phyloP scores from a whole-genome alignment of 208 protist species.

The Naegleria lovaniensis region DNA sequence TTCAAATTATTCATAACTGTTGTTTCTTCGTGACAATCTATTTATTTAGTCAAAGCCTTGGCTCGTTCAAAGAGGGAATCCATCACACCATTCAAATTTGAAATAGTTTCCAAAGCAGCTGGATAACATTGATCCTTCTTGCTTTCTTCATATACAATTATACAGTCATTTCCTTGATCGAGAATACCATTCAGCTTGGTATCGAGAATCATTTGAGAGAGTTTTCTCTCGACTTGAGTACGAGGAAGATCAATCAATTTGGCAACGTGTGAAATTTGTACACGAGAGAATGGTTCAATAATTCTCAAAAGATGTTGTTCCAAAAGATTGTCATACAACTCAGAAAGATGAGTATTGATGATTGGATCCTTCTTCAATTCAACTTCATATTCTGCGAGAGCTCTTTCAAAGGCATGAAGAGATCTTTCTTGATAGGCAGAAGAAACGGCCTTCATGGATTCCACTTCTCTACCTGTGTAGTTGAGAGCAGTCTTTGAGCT shows the following conservation, averaged over 20 bases:
- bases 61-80: slow-evolving; percentile 57
- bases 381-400: slow-evolving; percentile 47
- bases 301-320: slow-evolving; percentile 89
- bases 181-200: slow-evolving; percentile 83
- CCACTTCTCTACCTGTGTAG: slow-evolving; percentile 77
- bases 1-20: not conserved
- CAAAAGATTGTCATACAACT: slow-evolving; percentile 89
- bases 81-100: slow-evolving; percentile 58
- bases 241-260: slow-evolving; percentile 69
- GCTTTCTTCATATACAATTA: slow-evolving; percentile 52
- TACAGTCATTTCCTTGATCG: slow-evolving; percentile 38
- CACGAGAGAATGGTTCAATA: slow-evolving; percentile 91
- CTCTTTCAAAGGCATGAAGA: slow-evolving; percentile 81
- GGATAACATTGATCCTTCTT: slow-evolving; percentile 47
- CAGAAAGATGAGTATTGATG: slow-evolving; percentile 74
- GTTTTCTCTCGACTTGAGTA: slow-evolving; percentile 54
- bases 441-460: slow-evolving; percentile 86
- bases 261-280: slow-evolving; percentile 89
- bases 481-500: slow-evolving; percentile 76
- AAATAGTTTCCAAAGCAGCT: slow-evolving; percentile 56
- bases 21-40: not conserved
- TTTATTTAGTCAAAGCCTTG: not conserved
- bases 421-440: slow-evolving; percentile 84
- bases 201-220: slow-evolving; percentile 98
- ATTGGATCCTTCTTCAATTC: slow-evolving; percentile 63